A percentile compares a stretch with the other conserved stretches of the same genome.
Evolutionary conservation across 2,329 filamentous ascomycete genomes (phyloP).

Genomic region (Diaporthe ilicicola): DNA sequence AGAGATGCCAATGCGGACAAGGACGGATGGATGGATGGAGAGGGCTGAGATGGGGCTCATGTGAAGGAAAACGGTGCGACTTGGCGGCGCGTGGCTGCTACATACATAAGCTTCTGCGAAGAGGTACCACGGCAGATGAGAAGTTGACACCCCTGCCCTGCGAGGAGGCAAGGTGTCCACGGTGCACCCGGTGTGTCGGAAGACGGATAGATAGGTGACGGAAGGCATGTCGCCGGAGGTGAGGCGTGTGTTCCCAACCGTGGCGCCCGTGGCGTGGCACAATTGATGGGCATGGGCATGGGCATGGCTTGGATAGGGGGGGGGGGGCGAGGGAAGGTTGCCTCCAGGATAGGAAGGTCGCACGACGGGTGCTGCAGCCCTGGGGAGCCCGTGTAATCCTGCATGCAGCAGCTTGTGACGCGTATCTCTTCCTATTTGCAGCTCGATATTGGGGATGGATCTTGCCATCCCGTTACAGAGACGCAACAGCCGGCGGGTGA

Average conservation of each 20-base stretch:
- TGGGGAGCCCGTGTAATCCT: not conserved
- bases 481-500: not conserved
- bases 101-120: constrained; percentile 3
- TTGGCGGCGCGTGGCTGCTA: not conserved
- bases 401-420: not conserved
- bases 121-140: not conserved
- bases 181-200: not conserved
- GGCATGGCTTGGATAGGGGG: not conserved
- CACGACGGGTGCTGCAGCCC: not conserved
- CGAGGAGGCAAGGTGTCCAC: not conserved
- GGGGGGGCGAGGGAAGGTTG: not conserved
- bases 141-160: not conserved
- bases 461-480: not conserved
- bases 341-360: constrained; percentile 19
- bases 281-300: too few species aligned
- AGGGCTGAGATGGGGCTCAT: not conserved
- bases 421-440: not conserved
- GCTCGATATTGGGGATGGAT: not conserved
- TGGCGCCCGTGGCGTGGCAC: too few species aligned
- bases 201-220: not conserved
- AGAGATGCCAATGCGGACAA: not conserved
- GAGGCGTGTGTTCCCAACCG: not conserved
- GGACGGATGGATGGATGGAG: not conserved
- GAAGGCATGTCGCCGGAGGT: not conserved
- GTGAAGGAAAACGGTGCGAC: not conserved